Base-by-base conservation (phyloP, 1,284 basidiomycete species). In the Cystobasidium sp. region DNA sequence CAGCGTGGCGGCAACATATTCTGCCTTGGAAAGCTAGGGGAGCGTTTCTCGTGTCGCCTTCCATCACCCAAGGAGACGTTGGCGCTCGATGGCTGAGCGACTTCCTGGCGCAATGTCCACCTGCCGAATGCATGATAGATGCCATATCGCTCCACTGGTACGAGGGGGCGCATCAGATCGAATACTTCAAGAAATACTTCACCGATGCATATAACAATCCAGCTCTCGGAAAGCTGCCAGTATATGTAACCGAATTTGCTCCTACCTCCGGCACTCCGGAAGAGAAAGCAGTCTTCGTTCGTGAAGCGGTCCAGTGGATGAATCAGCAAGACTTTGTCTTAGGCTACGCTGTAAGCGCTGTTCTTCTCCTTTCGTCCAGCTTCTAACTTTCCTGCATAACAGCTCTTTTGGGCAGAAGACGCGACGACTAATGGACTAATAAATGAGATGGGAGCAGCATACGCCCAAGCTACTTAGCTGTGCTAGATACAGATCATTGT, bases 171-270 rank as follows among this genome's bases (percentile, higher is more conserved):
- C 39, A 58, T 46, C 52, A 44, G 44, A 68, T 68, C 14, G 52
- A 56, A 16, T 68, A 58, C 66, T 68, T 68, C 53, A 68, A 68
- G 39, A 16, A 56, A 7, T 68, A 68, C 24, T 9, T 68, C 10
- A 20, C 49, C 14, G 49, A 66, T 31, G 64, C 64, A 6, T 41
- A 51, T 47, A 53, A 51, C 4, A 66, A 66, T 66, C 24, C 64
- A 14, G 43, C 47, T 16, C 53, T 24, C 51, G 39, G 39, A 39
- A 58, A 44, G 16, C 39, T 56, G n/a, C 66, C 66, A n/a, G 46
- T 68, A 20, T 58, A 59, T 24, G 53, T 68, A 0, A 46, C 66
- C 6, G 53, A 59, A 47, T 68, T 55, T 39, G 53, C 66, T 10
- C 66, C 66, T 46, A 68, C 52, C 20, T n/a, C 20, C 47, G 66